phyloP scores from a whole-genome alignment of 2,329 filamentous ascomycete species.

The Curvularia sp. region DNA sequence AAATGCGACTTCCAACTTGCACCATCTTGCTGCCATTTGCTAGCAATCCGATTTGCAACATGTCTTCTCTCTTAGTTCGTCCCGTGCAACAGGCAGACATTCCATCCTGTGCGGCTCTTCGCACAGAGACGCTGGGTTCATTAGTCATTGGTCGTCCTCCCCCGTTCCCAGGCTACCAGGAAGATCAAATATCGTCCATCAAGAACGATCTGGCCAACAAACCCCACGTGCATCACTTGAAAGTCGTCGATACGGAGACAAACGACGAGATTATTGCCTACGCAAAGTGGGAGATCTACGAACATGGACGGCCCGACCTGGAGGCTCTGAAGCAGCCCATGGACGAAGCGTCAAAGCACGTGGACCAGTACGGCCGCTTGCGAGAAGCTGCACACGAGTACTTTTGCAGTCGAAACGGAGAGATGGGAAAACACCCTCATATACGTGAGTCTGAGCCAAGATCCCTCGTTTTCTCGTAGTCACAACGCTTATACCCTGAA shows the following conservation, averaged over 20 bases:
- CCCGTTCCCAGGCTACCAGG: slow-evolving; percentile 1
- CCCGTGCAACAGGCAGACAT: not conserved
- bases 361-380: slow-evolving; percentile 5
- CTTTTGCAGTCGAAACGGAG: slow-evolving; percentile 5
- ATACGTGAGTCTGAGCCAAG: slow-evolving; percentile 3
- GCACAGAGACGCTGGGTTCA: not conserved
- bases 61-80: not conserved
- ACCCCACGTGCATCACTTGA: not conserved
- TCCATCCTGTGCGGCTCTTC: not conserved
- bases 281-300: slow-evolving; percentile 10
- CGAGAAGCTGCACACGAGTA: slow-evolving; percentile 8
- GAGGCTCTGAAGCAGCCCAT: slow-evolving; percentile 6
- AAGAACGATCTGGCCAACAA: slow-evolving; percentile 6
- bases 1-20: not conserved
- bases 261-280: not conserved
- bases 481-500: not conserved
- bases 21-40: not conserved
- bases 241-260: not conserved
- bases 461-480: not conserved
- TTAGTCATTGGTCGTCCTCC: slow-evolving; percentile 6
- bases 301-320: not conserved
- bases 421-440: slow-evolving; percentile 1
- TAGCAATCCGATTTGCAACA: not conserved
- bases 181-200: slow-evolving; percentile 3
- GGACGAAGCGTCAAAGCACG: not conserved